phyloP scores from a whole-genome alignment of 306 rosid species.

The Mimosa bimucronata region DNA sequence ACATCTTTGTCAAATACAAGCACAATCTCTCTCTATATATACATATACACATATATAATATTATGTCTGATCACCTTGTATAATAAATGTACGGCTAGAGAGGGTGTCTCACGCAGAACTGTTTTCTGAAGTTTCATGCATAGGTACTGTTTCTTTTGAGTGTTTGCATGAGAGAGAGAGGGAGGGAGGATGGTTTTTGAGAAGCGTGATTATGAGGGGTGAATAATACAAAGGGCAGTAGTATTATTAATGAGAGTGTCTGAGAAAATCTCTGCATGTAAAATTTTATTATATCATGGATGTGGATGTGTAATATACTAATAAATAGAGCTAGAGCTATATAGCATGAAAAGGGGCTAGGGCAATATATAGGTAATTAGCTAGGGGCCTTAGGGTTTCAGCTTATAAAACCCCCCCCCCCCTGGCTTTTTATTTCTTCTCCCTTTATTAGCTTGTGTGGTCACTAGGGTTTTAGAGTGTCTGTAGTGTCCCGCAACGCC shows the following conservation, averaged over 20 bases:
- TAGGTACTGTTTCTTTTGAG: conserved; percentile 27
- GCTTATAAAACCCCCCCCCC: not conserved
- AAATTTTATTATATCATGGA: not conserved
- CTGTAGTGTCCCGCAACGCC: conserved; percentile 10
- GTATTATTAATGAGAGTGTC: conserved; percentile 1
- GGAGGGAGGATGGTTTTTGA: not conserved
- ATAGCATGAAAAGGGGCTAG: no score
- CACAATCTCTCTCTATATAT: not conserved
- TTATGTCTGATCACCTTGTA: conserved; percentile 6
- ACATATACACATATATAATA: no score
- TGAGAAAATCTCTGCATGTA: conserved; percentile 20
- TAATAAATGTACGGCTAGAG: conserved; percentile 21
- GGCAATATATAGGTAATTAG: conserved; percentile 4
- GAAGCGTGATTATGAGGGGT: not conserved
- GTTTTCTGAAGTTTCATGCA: conserved; percentile 29
- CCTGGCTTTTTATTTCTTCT: not conserved
- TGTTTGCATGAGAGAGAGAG: conserved; percentile 7
- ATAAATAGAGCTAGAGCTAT: conserved; percentile 11
- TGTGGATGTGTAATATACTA: not conserved
- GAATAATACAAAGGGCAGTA: conserved; percentile 6
- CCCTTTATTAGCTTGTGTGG: conserved; percentile 13
- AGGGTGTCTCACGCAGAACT: conserved; percentile 5
- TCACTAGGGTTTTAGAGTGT: conserved; percentile 18
- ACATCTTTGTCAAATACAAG: conserved; percentile 12
- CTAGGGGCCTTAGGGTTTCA: conserved; percentile 18